Evolutionary conservation across 2,329 filamentous ascomycete species (phyloP), one percentile per base, ranked within the genome.

Genomic region (Trichophyton simii): DNA sequence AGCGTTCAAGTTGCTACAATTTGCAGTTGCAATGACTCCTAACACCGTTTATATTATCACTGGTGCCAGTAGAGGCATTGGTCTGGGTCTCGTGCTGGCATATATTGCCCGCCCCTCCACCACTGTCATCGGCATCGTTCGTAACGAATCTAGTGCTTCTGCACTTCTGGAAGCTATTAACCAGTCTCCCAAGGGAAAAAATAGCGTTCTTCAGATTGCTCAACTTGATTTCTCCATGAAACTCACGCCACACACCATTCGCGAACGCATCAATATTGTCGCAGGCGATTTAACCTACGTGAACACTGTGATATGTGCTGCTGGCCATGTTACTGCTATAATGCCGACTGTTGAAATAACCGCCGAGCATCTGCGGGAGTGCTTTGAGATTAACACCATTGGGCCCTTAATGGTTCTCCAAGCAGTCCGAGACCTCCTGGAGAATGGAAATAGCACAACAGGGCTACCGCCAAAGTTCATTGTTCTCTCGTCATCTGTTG

Each of bases 291-390:
- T 72, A 54, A 63, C 66, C 15, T 71, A 72, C 44, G 61, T 68
- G 36, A 69, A 66, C 52, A 64, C 66, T 13, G 68, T 72, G 25
- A 64, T 65, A 58, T 67, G 64, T 46, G 69, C 68, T 42, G 71
- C 70, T 11, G 70, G 63, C 60, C 69, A 81, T 62, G 79, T 80
- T 3, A 78, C 79, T n/a, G 82, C 83, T 80, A 84, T 86, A 66
- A 77, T 80, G 3, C 82, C 82, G 18, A 78, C 80, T 22, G 81
- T 82, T 28, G 20, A 48, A 5, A 67, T 64, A 2, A 48, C 65
- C 1, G 63, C 65, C 3, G 61, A 65, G 13, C 65, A 65, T 6
- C 63, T 70, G 6, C 65, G 61, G 4, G 20, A 50, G 3, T 62
- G 59, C 22, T 66, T 70, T 41, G 62, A 66, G 44, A 60, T 66